Evolutionary conservation across 2,329 filamentous ascomycete species (phyloP), one percentile per base, ranked within the genome.

Genomic region (Aspergillus brunneoviolaceus): DNA sequence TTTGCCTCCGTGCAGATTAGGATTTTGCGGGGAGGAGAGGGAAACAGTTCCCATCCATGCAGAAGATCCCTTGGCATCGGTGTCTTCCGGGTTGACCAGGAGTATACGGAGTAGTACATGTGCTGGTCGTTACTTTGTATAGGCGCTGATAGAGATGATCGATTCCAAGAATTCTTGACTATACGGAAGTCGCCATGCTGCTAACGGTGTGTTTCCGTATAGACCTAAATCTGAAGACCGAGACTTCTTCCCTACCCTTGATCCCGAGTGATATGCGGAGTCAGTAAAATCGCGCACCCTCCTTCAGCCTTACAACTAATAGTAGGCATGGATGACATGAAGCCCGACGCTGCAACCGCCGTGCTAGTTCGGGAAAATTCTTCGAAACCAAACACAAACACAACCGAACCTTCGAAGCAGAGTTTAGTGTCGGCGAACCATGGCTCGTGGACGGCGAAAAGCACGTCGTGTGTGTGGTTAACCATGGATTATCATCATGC

Each of bases 31-130:
- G 39, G 33, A 35, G 33, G 12, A 29, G 27, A 29, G 27, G 33
- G 16, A 19, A 45, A 45, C 6, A 12, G 16, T 12, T 19, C 12
- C 39, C 39, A 66, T 62, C 64, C 63, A 63, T 63, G 64, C 31
- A 55, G 64, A 19, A 59, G 61, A 66, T 65, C 64, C 60, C 64
- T 65, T 66, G 63, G 64, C 64, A 57, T 35, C 33, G 21, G 2
- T 14, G 19, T 47, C 16, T 47, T 31, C n/a, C 21, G 25, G 12
- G 27, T 51, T 29, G 27, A 29, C 2, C 27, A 29, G 27, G 7
- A 29, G 27, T 29, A 29, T 29, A 19, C 19, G 19, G 19, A 19
- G 19, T 19, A 29, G 27, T 29, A 29, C 9, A 29, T 2, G 23
- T 29, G 27, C 27, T 29, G 7, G 27, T 29, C 27, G 7, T 10